phyloP scores from a whole-genome alignment of 441 rosid species.

The Syzygium syzygioides region DNA sequence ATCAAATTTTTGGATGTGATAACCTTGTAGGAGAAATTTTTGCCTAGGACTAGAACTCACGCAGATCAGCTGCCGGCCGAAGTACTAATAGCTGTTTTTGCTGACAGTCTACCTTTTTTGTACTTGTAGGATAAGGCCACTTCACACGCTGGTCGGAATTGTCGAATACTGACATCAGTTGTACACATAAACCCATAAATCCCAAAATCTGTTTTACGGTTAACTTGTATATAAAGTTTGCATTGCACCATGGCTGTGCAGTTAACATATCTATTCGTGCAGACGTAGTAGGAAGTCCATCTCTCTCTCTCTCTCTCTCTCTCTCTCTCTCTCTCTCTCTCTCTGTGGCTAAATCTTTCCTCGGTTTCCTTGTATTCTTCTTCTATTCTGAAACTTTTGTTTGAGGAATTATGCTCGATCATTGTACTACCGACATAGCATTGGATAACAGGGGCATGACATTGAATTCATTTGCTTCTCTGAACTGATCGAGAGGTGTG shows the following conservation, averaged over 20 bases:
- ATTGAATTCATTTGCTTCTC: neutral
- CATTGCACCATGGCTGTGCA: neutral
- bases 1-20: neutral
- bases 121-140: neutral
- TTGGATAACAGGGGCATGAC: neutral
- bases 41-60: neutral
- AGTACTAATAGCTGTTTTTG: neutral
- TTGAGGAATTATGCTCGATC: neutral
- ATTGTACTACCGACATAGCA: neutral
- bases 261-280: neutral
- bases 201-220: neutral
- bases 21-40: neutral
- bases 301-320: neutral
- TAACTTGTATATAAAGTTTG: neutral
- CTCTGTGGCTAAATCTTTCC: neutral
- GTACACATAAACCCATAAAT: neutral
- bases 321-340: neutral
- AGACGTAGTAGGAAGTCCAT: neutral
- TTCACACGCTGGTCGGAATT: neutral
- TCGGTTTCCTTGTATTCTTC: neutral
- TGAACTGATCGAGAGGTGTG: neutral
- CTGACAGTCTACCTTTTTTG: neutral
- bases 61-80: neutral
- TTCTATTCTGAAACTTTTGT: neutral
- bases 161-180: neutral